A percentile compares a stretch with the other conserved stretches of the same genome.
phyloP scores from a whole-genome alignment of 108 stramenopile genomes.

The Cyclostephanos invisitatus region DNA sequence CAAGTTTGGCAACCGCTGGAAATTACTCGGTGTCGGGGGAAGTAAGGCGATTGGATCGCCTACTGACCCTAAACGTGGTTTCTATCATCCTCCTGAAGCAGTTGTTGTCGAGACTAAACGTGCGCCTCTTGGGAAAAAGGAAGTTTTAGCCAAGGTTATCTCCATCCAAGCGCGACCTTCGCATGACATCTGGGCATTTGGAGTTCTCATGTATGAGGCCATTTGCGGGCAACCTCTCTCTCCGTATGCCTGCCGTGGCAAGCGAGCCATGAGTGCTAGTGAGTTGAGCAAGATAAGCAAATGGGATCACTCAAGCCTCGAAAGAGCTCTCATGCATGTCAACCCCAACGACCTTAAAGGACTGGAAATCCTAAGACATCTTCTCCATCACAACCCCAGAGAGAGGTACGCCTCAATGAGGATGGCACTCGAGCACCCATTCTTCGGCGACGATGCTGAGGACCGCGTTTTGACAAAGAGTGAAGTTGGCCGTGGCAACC shows the following conservation, averaged over 20 bases:
- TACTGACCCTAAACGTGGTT: conserved; percentile 81
- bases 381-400: conserved; percentile 76
- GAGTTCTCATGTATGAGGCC: conserved; percentile 80
- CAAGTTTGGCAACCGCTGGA: conserved; percentile 86
- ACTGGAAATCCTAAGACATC: conserved; percentile 56
- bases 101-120: conserved; percentile 74
- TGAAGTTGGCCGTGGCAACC: conserved; percentile 13
- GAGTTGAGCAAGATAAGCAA: conserved; percentile 76
- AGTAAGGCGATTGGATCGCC: conserved; percentile 72
- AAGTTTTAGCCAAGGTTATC: conserved; percentile 60
- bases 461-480: conserved; percentile 24
- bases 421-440: conserved; percentile 76
- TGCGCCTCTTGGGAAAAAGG: conserved; percentile 64
- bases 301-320: conserved; percentile 77
- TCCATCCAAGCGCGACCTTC: conserved; percentile 69
- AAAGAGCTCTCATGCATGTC: conserved; percentile 67
- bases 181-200: conserved; percentile 87
- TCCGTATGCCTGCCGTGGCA: conserved; percentile 83
- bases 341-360: conserved; percentile 50
- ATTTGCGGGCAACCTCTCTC: conserved; percentile 75
- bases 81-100: conserved; percentile 86
- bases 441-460: conserved; percentile 55
- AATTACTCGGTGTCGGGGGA: conserved; percentile 82
- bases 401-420: conserved; percentile 65
- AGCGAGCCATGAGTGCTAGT: conserved; percentile 70